Percentiles rank a stretch among this genome's conserved stretches.
Conservation (phyloP, 2,329 filamentous ascomycete genomes). For the Xylariaceae sp. region DNA sequence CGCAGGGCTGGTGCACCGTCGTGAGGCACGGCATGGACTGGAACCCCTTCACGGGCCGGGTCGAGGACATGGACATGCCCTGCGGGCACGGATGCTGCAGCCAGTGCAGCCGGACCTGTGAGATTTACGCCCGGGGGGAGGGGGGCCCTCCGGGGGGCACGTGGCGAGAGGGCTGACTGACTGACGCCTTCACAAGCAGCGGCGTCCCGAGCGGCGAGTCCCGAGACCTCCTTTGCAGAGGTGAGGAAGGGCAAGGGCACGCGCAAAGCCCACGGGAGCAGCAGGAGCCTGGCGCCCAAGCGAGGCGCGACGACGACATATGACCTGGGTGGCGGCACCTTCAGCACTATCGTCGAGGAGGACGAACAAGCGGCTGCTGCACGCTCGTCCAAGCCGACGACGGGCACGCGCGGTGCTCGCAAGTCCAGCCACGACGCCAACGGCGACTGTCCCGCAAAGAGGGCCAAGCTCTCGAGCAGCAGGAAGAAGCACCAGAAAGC, state of each 20-base stretch:
- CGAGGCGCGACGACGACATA: conserved; percentile 14
- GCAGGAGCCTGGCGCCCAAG: conserved; percentile 14
- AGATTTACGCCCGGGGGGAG: conserved; percentile 14
- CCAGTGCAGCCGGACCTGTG: conserved; percentile 37
- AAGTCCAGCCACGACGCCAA: conserved; percentile 15
- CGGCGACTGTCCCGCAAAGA: conserved; percentile 17
- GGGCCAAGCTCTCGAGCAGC: conserved; percentile 15
- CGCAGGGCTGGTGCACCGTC: conserved; percentile 44
- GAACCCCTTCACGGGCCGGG: conserved; percentile 17
- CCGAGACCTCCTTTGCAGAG: conserved; percentile 30
- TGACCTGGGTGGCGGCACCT: conserved; percentile 14
- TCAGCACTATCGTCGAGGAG: conserved; percentile 16
- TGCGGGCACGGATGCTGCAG: conserved; percentile 49
- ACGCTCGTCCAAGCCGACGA: conserved; percentile 10
- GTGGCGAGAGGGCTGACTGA: conserved; percentile 1
- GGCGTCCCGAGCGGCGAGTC: conserved; percentile 24
- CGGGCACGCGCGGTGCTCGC: conserved; percentile 14
- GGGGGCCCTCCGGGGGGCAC: background rate
- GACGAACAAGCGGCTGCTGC: conserved; percentile 10
- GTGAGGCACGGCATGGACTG: conserved; percentile 18
- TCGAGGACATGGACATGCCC: conserved; percentile 31
- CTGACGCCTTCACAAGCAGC: conserved; percentile 19
- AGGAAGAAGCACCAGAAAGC: conserved; percentile 23
- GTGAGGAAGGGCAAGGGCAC: conserved; percentile 29
- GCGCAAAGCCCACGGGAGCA: conserved; percentile 28